Evolutionary conservation across 2,329 filamentous ascomycete genomes (phyloP), one percentile per base, ranked within the genome.

Genomic region (Penicillium sp.): DNA sequence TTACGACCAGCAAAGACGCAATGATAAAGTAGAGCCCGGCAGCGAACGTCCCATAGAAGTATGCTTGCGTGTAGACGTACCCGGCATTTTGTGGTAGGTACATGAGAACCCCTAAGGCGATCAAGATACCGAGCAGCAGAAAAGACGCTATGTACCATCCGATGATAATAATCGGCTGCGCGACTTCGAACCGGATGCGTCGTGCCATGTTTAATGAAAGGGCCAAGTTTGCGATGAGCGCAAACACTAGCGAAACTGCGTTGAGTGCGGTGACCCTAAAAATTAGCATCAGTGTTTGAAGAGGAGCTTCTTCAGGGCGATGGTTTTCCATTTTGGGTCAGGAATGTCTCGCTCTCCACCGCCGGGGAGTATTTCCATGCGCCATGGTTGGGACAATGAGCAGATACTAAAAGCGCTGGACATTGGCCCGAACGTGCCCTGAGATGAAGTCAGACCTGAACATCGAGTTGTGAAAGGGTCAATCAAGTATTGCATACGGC

Each of bases 191-290:
- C 0, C 78, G 75, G 10, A 87, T 68, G 13, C 84, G 78, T 26
- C 80, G 79, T 2, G 84, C 82, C 85, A 88, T 87, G 70, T 86
- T 87, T 26, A 87, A 76, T 1, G 87, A 77, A 6, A 88, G 73
- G 2, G 81, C 77, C 14, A 82, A 67, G 60, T 88, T 88, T 8
- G 84, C 83, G 5, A 80, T 70, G 10, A 88, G 70, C 0, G 85
- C 85, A 57, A 80, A 81, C 16, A 76, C 76, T 4, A 88, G 77
- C 1, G 84, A 86, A 30, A 87, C 68, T 1, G 80, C 82, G 65
- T 87, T 88, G 57, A 87, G 73, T 2, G 80, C 82, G 35, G 84
- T 74, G 4, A 84, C 75, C 81, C 81, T 83, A 33, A 25, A 19
- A 33, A 16, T 1, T 4, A 30, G 30, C 1, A 48, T 26, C 3